Conservation (phyloP, 169 alveolate genomes). For the Plasmodium sp. region DNA sequence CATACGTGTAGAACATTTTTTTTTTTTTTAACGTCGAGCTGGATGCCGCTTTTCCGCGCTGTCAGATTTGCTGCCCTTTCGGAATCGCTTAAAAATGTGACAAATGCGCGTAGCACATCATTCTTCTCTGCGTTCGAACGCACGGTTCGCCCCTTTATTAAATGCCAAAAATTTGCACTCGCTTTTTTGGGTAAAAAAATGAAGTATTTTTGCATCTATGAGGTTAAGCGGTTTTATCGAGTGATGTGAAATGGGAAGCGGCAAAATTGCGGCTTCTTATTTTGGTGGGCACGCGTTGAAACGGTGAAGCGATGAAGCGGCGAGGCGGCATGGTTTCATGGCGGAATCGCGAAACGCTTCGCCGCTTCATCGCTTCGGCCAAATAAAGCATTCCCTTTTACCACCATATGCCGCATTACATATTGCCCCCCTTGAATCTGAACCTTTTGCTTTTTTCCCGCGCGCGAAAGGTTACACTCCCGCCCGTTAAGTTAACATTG, state of each 20-base stretch:
- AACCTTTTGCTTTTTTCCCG: neutral
- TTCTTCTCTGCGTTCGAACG: neutral
- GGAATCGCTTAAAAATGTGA: neutral
- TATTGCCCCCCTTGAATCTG: neutral
- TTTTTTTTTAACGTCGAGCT: neutral
- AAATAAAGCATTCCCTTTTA: neutral
- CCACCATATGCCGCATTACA: neutral
- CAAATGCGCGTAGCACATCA: neutral
- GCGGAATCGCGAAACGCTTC: neutral
- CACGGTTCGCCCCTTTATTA: constrained; percentile 16
- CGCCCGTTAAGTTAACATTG: neutral
- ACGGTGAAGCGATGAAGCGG: neutral
- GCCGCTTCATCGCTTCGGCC: neutral
- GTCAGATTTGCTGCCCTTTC: neutral
- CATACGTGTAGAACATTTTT: neutral
- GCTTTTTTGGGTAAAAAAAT: neutral
- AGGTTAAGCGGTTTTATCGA: neutral
- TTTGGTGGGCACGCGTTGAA: neutral
- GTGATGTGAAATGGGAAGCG: neutral
- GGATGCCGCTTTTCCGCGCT: neutral
- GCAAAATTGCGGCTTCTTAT: neutral
- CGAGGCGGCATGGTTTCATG: neutral
- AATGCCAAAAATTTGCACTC: constrained; percentile 14
- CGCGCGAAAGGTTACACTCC: neutral
- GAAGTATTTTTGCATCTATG: neutral